Conservation (phyloP, 176 grass and related monocot species). For the Oryza brachyantha region DNA sequence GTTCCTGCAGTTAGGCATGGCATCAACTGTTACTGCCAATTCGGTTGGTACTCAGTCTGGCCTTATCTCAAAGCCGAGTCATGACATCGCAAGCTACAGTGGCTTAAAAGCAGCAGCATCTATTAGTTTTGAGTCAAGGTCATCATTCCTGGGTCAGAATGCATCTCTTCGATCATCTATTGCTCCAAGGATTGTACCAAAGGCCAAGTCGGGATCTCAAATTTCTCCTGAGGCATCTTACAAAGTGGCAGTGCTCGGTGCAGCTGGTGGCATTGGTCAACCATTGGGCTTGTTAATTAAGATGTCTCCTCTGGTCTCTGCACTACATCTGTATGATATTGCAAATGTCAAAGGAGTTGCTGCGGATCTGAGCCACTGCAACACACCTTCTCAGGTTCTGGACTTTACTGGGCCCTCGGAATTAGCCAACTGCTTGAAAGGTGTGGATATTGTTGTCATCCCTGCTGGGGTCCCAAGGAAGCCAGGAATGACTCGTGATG, state of each 20-base stretch:
- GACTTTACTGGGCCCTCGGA: slow-evolving; percentile 70
- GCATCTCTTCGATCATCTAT: slow-evolving; percentile 31
- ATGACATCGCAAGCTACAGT: slow-evolving; percentile 20
- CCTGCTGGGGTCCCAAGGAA: slow-evolving; percentile 80
- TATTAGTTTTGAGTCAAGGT: slow-evolving; percentile 11
- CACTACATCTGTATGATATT: slow-evolving; percentile 78
- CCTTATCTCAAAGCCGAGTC: slow-evolving; percentile 28
- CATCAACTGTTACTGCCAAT: slow-evolving; percentile 30
- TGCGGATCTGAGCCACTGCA: slow-evolving; percentile 86
- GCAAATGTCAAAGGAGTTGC: slow-evolving; percentile 91
- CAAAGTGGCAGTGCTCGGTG: slow-evolving; percentile 80
- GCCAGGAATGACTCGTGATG: slow-evolving; percentile 89
- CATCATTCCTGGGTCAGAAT: slow-evolving; percentile 37
- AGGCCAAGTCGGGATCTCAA: slow-evolving; percentile 39
- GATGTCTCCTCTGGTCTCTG: slow-evolving; percentile 79
- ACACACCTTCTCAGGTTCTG: slow-evolving; percentile 63
- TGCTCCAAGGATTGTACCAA: slow-evolving; percentile 47
- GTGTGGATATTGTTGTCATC: slow-evolving; percentile 75
- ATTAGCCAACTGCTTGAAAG: slow-evolving; percentile 70
- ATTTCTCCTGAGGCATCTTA: slow-evolving; percentile 55
- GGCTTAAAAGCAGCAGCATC: slow-evolving; percentile 39
- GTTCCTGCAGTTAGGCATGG: slow-evolving; percentile 34
- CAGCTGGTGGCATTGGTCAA: slow-evolving; percentile 84
- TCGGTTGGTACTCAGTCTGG: slow-evolving; percentile 32
- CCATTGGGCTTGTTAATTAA: slow-evolving; percentile 69